Conservation (phyloP, 2,329 filamentous ascomycete genomes). For the Xylaria sp. region DNA sequence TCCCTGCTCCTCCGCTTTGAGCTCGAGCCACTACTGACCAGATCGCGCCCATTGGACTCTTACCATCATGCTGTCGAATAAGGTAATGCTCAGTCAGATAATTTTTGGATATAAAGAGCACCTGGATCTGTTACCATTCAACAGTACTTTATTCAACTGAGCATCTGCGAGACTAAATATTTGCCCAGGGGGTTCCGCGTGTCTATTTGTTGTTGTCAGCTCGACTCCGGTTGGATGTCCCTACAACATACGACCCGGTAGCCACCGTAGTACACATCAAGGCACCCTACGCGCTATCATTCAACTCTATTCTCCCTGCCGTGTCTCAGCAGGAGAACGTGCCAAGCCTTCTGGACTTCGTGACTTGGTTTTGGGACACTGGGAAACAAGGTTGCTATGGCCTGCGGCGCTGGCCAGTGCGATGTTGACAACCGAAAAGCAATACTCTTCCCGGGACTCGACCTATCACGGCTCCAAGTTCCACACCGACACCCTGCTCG, state of each 20-base stretch:
- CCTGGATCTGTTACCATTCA: not conserved
- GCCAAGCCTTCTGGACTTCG: slow-evolving; percentile 10
- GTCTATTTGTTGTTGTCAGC: not conserved
- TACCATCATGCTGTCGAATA: not conserved
- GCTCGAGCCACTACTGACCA: not conserved
- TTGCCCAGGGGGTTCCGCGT: not conserved
- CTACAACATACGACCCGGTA: not conserved
- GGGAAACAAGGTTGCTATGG: slow-evolving; percentile 15
- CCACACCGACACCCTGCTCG: slow-evolving; percentile 14
- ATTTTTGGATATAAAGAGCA: not conserved
- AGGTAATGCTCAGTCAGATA: not conserved
- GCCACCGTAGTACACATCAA: not conserved
- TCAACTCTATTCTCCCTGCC: slow-evolving; percentile 3
- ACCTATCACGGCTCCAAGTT: slow-evolving; percentile 17
- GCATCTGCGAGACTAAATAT: no score
- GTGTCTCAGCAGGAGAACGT: slow-evolving; percentile 15
- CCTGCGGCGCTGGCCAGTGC: slow-evolving; percentile 20
- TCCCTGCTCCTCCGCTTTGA: not conserved
- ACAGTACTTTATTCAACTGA: not conserved
- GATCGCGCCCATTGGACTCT: no score
- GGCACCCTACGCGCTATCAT: not conserved
- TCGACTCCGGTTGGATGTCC: not conserved
- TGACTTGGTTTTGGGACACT: not conserved
- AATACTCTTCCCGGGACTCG: slow-evolving; percentile 20
- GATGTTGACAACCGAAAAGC: slow-evolving; percentile 26